Evolutionary conservation across 2,329 filamentous ascomycete species (phyloP).

Genomic region (Alternaria metachromatica): DNA sequence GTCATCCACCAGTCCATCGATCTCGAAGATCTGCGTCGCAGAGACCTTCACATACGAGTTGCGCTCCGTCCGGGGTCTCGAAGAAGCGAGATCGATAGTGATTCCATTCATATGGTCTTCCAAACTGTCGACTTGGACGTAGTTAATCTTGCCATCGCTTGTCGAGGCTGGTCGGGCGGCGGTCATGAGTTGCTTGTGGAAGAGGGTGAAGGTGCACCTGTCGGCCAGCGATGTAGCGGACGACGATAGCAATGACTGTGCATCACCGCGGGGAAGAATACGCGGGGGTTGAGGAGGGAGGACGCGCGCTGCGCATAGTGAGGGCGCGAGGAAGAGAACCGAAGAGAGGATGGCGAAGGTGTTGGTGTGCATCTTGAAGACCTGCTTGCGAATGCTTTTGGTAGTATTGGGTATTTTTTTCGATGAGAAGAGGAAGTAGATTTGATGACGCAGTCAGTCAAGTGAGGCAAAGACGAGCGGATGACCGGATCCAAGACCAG

Average conservation of each 20-base stretch:
- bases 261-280: neutral
- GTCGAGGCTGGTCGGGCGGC: neutral
- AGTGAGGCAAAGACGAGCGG: neutral
- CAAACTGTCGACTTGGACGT: slow-evolving; percentile 23
- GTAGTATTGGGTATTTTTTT: neutral
- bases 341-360: slow-evolving; percentile 8
- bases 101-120: slow-evolving; percentile 19
- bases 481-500: neutral
- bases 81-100: slow-evolving; percentile 17
- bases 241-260: neutral
- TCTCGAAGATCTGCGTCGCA: slow-evolving; percentile 1
- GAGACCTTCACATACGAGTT: slow-evolving; percentile 23
- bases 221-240: neutral
- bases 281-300: slow-evolving; percentile 4
- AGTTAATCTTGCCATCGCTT: slow-evolving; percentile 5
- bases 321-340: slow-evolving; percentile 1
- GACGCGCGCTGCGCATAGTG: neutral
- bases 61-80: slow-evolving; percentile 9
- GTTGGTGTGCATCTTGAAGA: slow-evolving; percentile 15
- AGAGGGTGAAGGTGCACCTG: slow-evolving; percentile 27
- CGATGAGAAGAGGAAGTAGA: neutral
- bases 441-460: slow-evolving; percentile 2
- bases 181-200: slow-evolving; percentile 17
- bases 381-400: neutral
- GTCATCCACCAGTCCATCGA: slow-evolving; percentile 20